Base-by-base conservation (phyloP, 1,284 basidiomycete genomes). In the Taiwanofungus camphoratus region DNA sequence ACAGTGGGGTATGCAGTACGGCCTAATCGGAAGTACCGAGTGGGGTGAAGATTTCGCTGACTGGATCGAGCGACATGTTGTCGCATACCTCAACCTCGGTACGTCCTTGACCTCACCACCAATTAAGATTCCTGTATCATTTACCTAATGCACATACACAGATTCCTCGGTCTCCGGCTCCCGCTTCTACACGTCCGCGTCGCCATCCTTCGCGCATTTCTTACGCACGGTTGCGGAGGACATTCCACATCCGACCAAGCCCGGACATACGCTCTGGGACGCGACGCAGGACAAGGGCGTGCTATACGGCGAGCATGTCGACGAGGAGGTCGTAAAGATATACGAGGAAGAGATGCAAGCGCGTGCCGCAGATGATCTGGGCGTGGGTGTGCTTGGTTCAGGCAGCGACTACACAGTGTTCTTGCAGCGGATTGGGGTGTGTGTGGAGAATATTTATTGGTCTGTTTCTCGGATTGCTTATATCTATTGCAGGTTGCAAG, bases 31-130 rank as follows among this genome's bases (percentile, higher is more conserved):
- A 13, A 83, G 82, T 53, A 92, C 87, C 5, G 90, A 94, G 62
- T 92, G 82, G 73, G 86, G 82, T 15, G 92, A 94, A 65, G 90
- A 94, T 60, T 94, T 92, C 57, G 70, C 80, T 2, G 70, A 79
- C 23, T 93, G 86, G 81, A 78, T 94, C 41, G 70, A 75, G 37
- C 68, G 78, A 35, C 74, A 92, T 50, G 82, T 84, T 32, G 89
- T 88, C 12, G 77, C 87, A 6, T 97, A 96, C 61, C 65, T 94
- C 51, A 96, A 96, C 59, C 71, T 87, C 13, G 87, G 84, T 74
- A 59, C 58, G 69, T 53, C 31, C n/a, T 27, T 26, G 32, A 21
- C 4, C 23, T 8, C n/a, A 9, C 26, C 30, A 36, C 19, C 23
- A 22, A 5, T 35, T 13, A 22, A 15, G 5, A 33, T 9, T 29